Percentiles rank a stretch among this genome's conserved stretches.
phyloP scores from a whole-genome alignment of 495 filamentous ascomycete species.

The Cryomyces minteri region DNA sequence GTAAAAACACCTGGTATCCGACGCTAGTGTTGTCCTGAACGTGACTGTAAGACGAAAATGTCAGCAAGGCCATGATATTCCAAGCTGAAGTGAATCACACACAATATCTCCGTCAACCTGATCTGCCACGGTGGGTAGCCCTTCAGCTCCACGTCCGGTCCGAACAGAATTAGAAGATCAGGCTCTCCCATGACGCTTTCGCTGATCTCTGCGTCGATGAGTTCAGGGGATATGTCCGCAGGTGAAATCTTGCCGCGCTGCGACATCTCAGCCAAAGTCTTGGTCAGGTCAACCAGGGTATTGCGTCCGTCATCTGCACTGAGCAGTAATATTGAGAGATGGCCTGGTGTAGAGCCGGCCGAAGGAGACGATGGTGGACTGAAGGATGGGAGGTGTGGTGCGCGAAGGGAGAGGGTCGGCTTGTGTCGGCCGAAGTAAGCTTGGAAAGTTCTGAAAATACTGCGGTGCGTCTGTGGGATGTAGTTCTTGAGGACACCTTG shows the following conservation, averaged over 20 bases:
- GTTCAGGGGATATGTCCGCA: slow-evolving; percentile 60
- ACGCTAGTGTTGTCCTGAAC: slow-evolving; percentile 56
- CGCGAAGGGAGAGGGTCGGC: slow-evolving; percentile 47
- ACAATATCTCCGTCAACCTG: slow-evolving; percentile 81
- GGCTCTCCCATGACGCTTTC: slow-evolving; percentile 64
- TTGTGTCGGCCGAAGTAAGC: slow-evolving; percentile 79
- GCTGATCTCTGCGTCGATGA: slow-evolving; percentile 78
- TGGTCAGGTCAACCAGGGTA: slow-evolving; percentile 87
- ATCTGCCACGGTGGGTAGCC: slow-evolving; percentile 97
- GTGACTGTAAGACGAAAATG: slow-evolving; percentile 19
- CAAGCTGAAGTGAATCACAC: neutral
- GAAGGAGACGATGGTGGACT: slow-evolving; percentile 16
- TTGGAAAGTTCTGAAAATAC: slow-evolving; percentile 53
- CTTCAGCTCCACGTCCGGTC: slow-evolving; percentile 57
- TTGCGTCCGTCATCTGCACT: slow-evolving; percentile 78
- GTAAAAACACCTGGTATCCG: slow-evolving; percentile 83
- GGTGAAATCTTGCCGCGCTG: slow-evolving; percentile 68
- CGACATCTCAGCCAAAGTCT: slow-evolving; percentile 84
- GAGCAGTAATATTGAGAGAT: slow-evolving; percentile 69
- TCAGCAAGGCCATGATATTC: neutral
- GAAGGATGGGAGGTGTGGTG: slow-evolving; percentile 52
- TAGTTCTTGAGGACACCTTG: slow-evolving; percentile 73
- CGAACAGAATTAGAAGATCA: slow-evolving; percentile 76
- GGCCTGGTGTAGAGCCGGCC: slow-evolving; percentile 14
- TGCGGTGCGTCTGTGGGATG: slow-evolving; percentile 55